Evolutionary conservation across 1,139 yeast genomes (phyloP).

Genomic region (Yamadazyma diospyri): DNA sequence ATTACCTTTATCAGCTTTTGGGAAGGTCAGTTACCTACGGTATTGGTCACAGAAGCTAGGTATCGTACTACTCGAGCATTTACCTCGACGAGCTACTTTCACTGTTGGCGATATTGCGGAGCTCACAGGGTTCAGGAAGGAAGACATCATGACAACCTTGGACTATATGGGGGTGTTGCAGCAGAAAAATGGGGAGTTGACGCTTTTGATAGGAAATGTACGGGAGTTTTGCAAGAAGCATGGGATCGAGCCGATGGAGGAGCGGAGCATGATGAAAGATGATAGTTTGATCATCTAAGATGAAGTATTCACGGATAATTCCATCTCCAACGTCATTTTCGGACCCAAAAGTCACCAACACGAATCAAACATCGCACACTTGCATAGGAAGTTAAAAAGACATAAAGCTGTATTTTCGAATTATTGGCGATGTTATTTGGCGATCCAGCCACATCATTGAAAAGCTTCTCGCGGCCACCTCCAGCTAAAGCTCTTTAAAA

Average conservation of each 20-base stretch:
- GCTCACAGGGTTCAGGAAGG: constrained; percentile 65
- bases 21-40: constrained; percentile 65
- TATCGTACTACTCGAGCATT: constrained; percentile 10
- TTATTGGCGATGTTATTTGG: too few species aligned
- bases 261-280: constrained; percentile 24
- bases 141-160: constrained; percentile 64
- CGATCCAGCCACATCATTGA: too few species aligned
- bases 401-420: too few species aligned
- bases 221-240: constrained; percentile 27
- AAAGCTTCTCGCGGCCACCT: too few species aligned
- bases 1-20: constrained; percentile 81
- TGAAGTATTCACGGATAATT: too few species aligned
- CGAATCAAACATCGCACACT: too few species aligned
- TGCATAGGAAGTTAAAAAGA: too few species aligned
- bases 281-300: constrained; percentile 23
- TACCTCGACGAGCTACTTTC: constrained; percentile 17
- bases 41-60: constrained; percentile 65
- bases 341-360: too few species aligned
- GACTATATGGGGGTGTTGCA: constrained; percentile 55
- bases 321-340: not conserved
- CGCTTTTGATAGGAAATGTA: constrained; percentile 22
- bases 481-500: too few species aligned
- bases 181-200: constrained; percentile 13
- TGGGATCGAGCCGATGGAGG: constrained; percentile 22
- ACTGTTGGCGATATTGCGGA: constrained; percentile 53